Percentiles rank a stretch among this genome's conserved stretches.
Conservation (phyloP, 2,329 filamentous ascomycete species). For the Emergomyces orientalis region DNA sequence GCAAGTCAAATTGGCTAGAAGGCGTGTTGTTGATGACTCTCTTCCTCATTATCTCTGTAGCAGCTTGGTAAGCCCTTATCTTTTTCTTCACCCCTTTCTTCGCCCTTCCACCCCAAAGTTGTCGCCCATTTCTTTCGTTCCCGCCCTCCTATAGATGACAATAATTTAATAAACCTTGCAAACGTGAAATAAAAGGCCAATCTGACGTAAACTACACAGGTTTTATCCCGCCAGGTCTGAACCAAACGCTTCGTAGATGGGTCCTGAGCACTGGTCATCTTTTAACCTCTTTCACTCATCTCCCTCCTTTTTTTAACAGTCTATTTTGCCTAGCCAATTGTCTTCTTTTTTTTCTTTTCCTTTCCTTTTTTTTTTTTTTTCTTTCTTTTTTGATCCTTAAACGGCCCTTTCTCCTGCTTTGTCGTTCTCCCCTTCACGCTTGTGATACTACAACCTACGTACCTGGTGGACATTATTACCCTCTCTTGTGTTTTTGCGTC, state of each 20-base stretch:
- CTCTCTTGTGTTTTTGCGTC: background rate
- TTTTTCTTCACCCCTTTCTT: background rate
- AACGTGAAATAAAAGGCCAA: background rate
- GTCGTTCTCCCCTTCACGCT: background rate
- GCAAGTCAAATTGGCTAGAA: slow-evolving; percentile 52
- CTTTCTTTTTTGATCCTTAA: background rate
- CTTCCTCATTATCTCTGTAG: slow-evolving; percentile 54
- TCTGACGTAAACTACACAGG: slow-evolving; percentile 1
- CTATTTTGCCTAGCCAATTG: no score
- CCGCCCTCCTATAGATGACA: background rate
- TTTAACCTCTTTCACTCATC: background rate
- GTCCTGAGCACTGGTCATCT: background rate
- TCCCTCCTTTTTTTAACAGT: no score
- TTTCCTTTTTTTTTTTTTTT: background rate
- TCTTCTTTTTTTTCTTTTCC: background rate
- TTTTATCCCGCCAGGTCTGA: slow-evolving; percentile 11
- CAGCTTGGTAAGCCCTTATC: slow-evolving; percentile 41
- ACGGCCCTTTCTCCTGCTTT: background rate
- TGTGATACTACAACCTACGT: background rate
- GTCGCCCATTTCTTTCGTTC: background rate
- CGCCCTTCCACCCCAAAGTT: background rate
- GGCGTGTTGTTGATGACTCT: slow-evolving; percentile 51
- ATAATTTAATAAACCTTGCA: background rate
- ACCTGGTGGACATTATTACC: background rate
- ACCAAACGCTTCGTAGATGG: background rate